Conservation (phyloP, 441 rosid genomes). For the Eutrema salsugineum region DNA sequence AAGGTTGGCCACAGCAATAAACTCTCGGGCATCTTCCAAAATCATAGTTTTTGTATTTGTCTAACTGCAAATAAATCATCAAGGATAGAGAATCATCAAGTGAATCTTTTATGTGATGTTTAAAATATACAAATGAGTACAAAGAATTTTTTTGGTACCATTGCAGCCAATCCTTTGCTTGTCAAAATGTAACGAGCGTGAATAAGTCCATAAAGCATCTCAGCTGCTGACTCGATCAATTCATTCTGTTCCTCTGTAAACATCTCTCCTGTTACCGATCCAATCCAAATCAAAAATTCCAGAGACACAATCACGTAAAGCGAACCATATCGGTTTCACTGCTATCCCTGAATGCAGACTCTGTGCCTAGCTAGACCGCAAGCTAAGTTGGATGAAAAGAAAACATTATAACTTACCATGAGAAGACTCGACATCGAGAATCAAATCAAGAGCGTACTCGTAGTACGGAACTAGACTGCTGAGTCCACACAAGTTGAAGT, state of each 20-base stretch:
- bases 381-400: not conserved
- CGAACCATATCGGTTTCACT: not conserved
- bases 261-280: slow-evolving; percentile 53
- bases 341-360: too few species aligned
- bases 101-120: not conserved
- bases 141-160: slow-evolving; percentile 33
- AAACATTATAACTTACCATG: slow-evolving; percentile 42
- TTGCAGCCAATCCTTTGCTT: slow-evolving; percentile 63
- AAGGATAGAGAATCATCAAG: not conserved
- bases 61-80: slow-evolving; percentile 40
- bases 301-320: not conserved
- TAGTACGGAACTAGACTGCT: slow-evolving; percentile 65
- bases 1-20: slow-evolving; percentile 69
- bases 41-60: slow-evolving; percentile 63
- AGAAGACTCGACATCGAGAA: slow-evolving; percentile 66
- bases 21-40: slow-evolving; percentile 79
- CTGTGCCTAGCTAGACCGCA: not conserved
- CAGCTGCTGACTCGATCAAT: slow-evolving; percentile 63
- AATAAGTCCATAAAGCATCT: slow-evolving; percentile 68
- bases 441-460: slow-evolving; percentile 66
- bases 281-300: slow-evolving; percentile 20
- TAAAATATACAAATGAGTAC: not conserved
- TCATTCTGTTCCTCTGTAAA: slow-evolving; percentile 73
- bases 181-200: slow-evolving; percentile 63
- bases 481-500: slow-evolving; percentile 62